Conservation (phyloP, 73 alveolate species). For the Paramecium caudatum region DNA sequence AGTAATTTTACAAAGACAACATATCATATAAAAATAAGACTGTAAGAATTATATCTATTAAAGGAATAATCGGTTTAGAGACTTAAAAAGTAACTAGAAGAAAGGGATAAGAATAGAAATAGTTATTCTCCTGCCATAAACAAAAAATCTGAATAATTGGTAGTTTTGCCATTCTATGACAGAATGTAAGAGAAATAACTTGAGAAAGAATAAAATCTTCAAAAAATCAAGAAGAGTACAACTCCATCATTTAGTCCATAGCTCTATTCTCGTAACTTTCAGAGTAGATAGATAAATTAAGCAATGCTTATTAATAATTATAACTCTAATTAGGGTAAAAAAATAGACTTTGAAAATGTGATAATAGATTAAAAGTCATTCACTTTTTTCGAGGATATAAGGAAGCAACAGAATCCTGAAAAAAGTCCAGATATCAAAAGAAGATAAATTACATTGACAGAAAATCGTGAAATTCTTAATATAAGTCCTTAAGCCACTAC, state of each 20-base stretch:
- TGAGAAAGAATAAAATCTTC: constrained; percentile 25
- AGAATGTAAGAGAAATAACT: constrained; percentile 11
- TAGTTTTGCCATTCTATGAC: constrained; percentile 4
- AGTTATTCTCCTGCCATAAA: constrained; percentile 19
- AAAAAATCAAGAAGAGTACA: neutral
- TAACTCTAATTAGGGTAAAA: neutral
- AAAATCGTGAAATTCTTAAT: neutral
- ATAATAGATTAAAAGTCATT: constrained; percentile 2
- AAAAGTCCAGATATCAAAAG: neutral
- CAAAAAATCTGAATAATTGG: constrained; percentile 16
- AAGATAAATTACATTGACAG: neutral
- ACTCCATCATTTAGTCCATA: constrained; percentile 43
- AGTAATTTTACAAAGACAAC: constrained; percentile 2
- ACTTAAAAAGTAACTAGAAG: neutral
- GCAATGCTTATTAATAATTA: neutral
- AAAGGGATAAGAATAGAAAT: neutral
- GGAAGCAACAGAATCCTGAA: neutral
- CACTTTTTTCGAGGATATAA: constrained; percentile 17
- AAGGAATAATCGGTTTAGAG: neutral
- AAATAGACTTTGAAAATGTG: constrained; percentile 16
- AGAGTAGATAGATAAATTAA: neutral
- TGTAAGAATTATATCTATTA: neutral
- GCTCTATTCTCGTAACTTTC: constrained; percentile 1
- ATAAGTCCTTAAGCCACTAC: neutral
- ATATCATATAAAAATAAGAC: constrained; percentile 2